Base-by-base conservation (phyloP, 2,329 filamentous ascomycete species). In the Mollisia scopiformis region DNA sequence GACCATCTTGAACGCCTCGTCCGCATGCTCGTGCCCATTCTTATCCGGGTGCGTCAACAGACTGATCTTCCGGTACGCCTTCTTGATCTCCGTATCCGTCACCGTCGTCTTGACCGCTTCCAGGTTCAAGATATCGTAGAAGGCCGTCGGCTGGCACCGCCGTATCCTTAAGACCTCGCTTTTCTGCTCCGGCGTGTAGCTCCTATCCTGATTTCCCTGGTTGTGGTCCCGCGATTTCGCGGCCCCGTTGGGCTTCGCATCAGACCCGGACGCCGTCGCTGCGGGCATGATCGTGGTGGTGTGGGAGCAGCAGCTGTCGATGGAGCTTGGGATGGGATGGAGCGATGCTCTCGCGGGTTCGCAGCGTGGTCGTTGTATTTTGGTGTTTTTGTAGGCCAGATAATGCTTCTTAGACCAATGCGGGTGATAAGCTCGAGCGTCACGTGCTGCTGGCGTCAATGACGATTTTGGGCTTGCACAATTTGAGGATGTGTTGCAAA, bases 1-100 rank as follows among this genome's bases (percentile, higher is more conserved):
- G 25, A 99, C 93, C 91, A 97, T 91, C 82, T 99, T 99, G 81
- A 99, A 99, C 31, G 95, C 95, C 80, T 99, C 95, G 75, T 97
- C 95, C 58, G 95, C 94, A 62, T 96, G 88, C 37, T 94, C 89
- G 75, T 97, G 93, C 54, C 93, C 93, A 82, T 99, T 99, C 82
- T 99, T 99, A 82, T 99, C 95, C 65, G 95, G 95, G 81, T 99
- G 95, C 62, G 95, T 99, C 73, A 98, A 83, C 71, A 99, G 80
- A 74, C 91, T 95, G 75, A 96, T 84, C 79, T 97, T 98, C 73
- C 94, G 87, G 79, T 99, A 99, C 6, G 95, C 94, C 81, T 98
- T 98, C 77, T 98, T 99, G 74, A 99, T 93, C 72, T 98, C 94
- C 64, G 82, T 77, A 69, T 98, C 94, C 52, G 87, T 87, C 71